phyloP scores from a whole-genome alignment of 192 early-diverging fungal genomes.

The Spizellomyces punctatus region DNA sequence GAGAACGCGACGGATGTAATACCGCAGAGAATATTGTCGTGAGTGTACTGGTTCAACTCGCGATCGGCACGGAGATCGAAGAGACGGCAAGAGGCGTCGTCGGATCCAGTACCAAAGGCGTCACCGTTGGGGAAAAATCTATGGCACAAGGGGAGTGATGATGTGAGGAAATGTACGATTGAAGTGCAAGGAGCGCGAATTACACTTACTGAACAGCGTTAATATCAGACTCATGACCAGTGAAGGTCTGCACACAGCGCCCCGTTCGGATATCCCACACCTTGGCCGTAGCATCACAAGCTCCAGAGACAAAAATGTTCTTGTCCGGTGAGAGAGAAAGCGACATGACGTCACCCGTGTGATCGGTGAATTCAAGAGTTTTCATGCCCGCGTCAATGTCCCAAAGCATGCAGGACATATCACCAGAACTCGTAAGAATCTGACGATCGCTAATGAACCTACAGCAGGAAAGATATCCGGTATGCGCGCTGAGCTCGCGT shows the following conservation, averaged over 20 bases:
- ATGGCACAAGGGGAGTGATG: slow-evolving; percentile 1
- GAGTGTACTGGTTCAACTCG: slow-evolving; percentile 96
- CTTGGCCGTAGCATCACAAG: slow-evolving; percentile 97
- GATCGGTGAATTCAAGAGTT: slow-evolving; percentile 95
- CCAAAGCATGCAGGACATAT: slow-evolving; percentile 99
- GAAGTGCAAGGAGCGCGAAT: neutral
- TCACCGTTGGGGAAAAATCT: slow-evolving; percentile 99
- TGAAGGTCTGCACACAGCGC: slow-evolving; percentile 97
- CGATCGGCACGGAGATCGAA: slow-evolving; percentile 98
- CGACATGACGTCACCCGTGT: slow-evolving; percentile 99
- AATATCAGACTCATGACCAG: slow-evolving; percentile 97
- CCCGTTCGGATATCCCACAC: slow-evolving; percentile 98
- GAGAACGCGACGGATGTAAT: slow-evolving; percentile 98
- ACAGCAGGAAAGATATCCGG: slow-evolving; percentile 98
- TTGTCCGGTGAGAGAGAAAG: slow-evolving; percentile 91
- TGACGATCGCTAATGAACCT: slow-evolving; percentile 94
- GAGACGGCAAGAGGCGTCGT: slow-evolving; percentile 96
- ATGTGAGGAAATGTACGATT: slow-evolving; percentile 7
- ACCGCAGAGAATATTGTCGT: slow-evolving; percentile 98
- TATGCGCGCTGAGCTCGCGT: slow-evolving; percentile 93
- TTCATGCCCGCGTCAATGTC: slow-evolving; percentile 99
- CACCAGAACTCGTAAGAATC: slow-evolving; percentile 93
- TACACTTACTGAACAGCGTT: slow-evolving; percentile 91
- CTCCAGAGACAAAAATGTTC: slow-evolving; percentile 96
- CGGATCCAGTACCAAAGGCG: slow-evolving; percentile 96